Base-by-base conservation (phyloP, 768 basidiomycete species). In the Boletus speciosus region DNA sequence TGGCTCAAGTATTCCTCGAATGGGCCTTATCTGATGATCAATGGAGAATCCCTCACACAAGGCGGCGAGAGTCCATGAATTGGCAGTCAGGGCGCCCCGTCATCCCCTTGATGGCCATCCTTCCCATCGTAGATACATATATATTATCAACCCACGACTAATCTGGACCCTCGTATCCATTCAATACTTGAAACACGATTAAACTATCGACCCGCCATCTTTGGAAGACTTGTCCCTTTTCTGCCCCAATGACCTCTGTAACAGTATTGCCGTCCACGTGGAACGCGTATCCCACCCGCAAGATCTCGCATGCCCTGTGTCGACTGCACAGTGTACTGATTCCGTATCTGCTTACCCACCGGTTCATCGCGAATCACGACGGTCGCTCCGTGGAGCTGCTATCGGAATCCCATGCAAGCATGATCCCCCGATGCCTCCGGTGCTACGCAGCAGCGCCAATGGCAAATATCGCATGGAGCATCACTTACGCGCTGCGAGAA, bases 1-100 rank as follows among this genome's bases (percentile, higher is more conserved):
- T 51, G 27, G 45, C 51, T 32, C 19, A 11, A 37, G 39, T 16
- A 51, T 44, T 23, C 23, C 39, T 56, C 19, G 9, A 42, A 44
- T n/a, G 8, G 10, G 35, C 31, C 48, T 50, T 53, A 54, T 64
- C 59, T 47, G 35, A 56, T 59, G 43, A 60, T 63, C 48, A 50
- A 39, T 53, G 46, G 53, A 7, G 42, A 40, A 51, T 55, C 56
- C 19, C 25, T 5, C 7, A 8, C 27, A 35, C 40, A 34, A 14
- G 21, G 29, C 14, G 5, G 5, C 19, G 21, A 32, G 19, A 55
- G 51, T 50, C 32, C 54, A 37, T 40, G 49, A 40, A 44, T 38
- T 5, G 12, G 25, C 38, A 34, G 19, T 42, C 47, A 42, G 14
- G 8, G n/a, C 34, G 32, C 5, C 41, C 32, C 40, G 41, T 40